Conservation (phyloP, 768 basidiomycete species). For the Hortiboletus campestris region DNA sequence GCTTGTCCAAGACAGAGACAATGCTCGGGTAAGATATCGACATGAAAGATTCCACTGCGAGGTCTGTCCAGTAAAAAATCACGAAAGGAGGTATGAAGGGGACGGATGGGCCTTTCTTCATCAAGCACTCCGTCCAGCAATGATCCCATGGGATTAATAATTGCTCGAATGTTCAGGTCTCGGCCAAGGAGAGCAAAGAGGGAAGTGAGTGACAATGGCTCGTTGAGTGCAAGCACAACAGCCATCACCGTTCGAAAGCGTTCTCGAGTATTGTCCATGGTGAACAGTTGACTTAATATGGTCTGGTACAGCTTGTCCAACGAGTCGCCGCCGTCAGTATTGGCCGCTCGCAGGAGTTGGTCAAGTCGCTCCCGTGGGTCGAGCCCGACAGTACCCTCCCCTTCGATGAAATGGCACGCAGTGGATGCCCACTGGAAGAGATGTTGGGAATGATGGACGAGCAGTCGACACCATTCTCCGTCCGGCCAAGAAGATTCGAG, state of each 20-base stretch:
- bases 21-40: neutral
- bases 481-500: slow-evolving; percentile 3
- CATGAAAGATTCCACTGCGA: neutral
- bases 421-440: slow-evolving; percentile 24
- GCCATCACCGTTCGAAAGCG: neutral
- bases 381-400: neutral
- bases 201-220: neutral
- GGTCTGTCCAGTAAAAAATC: neutral
- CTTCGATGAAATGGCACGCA: slow-evolving; percentile 11
- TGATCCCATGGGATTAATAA: neutral
- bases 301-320: neutral
- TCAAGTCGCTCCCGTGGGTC: no score
- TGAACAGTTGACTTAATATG: neutral
- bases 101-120: neutral
- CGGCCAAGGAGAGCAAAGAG: neutral
- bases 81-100: neutral
- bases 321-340: neutral
- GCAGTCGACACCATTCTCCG: slow-evolving; percentile 10
- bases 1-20: neutral
- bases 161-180: neutral
- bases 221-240: neutral
- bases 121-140: neutral
- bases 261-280: neutral
- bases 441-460: slow-evolving; percentile 17
- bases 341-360: neutral